Conservation (phyloP, 208 protist genomes). For the Acanthamoeba polyphaga region DNA sequence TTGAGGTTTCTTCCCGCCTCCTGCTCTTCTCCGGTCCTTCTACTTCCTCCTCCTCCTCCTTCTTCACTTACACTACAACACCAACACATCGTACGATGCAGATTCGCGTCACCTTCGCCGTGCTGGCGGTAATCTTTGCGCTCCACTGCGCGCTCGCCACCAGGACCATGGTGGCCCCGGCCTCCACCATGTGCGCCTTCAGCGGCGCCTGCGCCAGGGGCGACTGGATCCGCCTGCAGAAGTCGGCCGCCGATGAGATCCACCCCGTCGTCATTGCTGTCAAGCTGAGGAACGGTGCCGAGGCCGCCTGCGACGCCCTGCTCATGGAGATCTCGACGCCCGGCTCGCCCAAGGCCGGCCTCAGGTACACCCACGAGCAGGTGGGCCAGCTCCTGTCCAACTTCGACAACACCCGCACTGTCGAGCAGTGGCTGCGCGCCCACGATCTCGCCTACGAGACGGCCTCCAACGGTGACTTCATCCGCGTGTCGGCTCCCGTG, state of each 20-base stretch:
- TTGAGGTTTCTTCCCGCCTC: too few species aligned
- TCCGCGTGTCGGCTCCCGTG: background rate
- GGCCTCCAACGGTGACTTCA: background rate
- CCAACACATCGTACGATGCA: background rate
- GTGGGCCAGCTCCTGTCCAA: conserved; percentile 29
- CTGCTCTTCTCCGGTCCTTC: too few species aligned
- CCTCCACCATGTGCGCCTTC: conserved; percentile 10
- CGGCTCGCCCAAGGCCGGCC: conserved; percentile 17
- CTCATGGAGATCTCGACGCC: conserved; percentile 55
- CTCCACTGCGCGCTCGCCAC: conserved; percentile 37
- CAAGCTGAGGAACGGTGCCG: background rate
- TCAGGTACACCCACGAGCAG: background rate
- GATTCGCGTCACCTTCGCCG: background rate
- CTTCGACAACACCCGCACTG: background rate
- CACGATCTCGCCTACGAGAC: background rate
- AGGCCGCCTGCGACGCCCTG: background rate
- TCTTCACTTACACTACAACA: background rate
- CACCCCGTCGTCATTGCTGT: conserved; percentile 36
- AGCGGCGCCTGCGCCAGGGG: background rate
- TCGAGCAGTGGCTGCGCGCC: conserved; percentile 46
- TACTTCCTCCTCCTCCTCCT: too few species aligned
- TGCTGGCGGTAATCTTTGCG: conserved; percentile 37
- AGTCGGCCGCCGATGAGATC: background rate
- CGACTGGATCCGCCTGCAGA: background rate
- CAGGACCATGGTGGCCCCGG: background rate